Evolutionary conservation across 176 grass and related monocot species (phyloP).

Genomic region (Juncus effusus): DNA sequence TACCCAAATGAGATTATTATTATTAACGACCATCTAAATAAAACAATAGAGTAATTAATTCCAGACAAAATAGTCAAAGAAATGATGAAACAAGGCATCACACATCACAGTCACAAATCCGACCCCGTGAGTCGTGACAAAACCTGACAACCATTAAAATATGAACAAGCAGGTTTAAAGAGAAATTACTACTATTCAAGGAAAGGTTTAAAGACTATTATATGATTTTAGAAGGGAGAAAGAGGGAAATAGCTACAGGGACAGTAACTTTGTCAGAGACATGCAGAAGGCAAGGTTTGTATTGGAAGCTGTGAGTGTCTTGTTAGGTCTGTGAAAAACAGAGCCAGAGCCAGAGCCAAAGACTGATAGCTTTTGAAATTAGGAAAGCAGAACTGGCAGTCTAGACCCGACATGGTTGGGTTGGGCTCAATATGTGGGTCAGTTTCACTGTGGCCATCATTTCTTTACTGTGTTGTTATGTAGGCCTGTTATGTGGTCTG

Average conservation of each 20-base stretch:
- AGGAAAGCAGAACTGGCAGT: constrained; percentile 8
- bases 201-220: constrained; percentile 9
- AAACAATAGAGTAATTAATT: too few relatives aligned
- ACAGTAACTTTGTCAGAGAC: constrained; percentile 14
- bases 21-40: too few relatives aligned
- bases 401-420: too few relatives aligned
- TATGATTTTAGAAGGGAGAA: too few relatives aligned
- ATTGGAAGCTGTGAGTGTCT: not conserved
- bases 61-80: not conserved
- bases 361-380: constrained; percentile 21
- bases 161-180: too few relatives aligned
- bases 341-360: constrained; percentile 4
- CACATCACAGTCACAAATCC: not conserved
- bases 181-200: too few relatives aligned
- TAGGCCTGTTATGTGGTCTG: too few relatives aligned
- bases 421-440: too few relatives aligned
- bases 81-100: not conserved
- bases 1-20: too few relatives aligned
- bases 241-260: not conserved
- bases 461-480: too few relatives aligned
- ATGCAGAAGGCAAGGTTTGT: constrained; percentile 8
- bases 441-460: too few relatives aligned
- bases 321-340: not conserved
- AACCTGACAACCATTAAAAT: not conserved
- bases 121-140: not conserved